A percentile compares a stretch with the other conserved stretches of the same genome.
These are phyloP conservation scores for Papiliotrema nemorosa DNA, from an alignment of 1,284 basidiomycete species.

Conservation along the genomic window DNA sequence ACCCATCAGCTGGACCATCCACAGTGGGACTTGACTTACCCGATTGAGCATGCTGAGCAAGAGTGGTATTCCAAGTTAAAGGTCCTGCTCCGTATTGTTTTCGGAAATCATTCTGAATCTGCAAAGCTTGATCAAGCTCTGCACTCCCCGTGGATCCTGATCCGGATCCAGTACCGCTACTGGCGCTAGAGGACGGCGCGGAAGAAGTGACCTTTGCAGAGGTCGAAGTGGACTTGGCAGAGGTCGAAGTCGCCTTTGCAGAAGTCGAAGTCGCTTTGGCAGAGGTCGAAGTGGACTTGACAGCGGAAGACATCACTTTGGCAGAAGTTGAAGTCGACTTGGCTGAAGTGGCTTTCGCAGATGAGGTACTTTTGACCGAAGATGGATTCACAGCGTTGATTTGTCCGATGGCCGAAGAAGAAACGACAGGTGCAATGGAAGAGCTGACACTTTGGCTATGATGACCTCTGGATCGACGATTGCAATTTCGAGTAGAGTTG, in stretches of 20 bases:
- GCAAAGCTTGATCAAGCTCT: constrained; percentile 9
- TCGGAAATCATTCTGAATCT: constrained; percentile 38
- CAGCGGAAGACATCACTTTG: neutral
- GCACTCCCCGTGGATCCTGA: too few species aligned
- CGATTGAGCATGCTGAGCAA: constrained; percentile 10
- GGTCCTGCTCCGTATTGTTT: constrained; percentile 21
- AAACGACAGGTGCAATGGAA: too few species aligned
- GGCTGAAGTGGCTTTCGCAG: neutral
- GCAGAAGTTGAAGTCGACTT: constrained; percentile 1
- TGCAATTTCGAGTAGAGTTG: too few species aligned
- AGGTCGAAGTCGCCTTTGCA: too few species aligned
- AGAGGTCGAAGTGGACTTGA: neutral
- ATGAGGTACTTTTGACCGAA: too few species aligned
- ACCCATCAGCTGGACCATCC: constrained; percentile 5
- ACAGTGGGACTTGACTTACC: too few species aligned
- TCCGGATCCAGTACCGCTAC: neutral
- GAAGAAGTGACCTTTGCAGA: neutral
- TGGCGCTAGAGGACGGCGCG: neutral
- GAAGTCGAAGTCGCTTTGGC: neutral
- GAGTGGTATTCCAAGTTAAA: constrained; percentile 13
- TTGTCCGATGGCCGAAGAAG: too few species aligned
- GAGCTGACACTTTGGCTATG: too few species aligned
- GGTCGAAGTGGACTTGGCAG: too few species aligned
- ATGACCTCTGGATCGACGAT: too few species aligned
- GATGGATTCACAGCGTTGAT: too few species aligned